Evolutionary conservation across 2,329 filamentous ascomycete species (phyloP).

Genomic region (Albophoma yamanashiensis): DNA sequence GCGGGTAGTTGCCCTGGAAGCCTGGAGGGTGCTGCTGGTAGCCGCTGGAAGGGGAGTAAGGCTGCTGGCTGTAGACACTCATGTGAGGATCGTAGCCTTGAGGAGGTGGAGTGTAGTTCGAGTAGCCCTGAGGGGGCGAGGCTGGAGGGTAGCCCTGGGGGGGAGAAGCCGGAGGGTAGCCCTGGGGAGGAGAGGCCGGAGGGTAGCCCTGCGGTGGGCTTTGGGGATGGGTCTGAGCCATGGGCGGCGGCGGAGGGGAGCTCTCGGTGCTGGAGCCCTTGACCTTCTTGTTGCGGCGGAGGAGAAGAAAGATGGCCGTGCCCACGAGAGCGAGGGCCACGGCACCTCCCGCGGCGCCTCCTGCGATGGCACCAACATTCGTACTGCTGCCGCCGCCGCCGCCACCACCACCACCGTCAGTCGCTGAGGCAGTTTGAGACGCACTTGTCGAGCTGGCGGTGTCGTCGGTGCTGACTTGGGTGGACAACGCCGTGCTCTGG

Average conservation of each 20-base stretch:
- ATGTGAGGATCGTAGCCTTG: constrained; percentile 4
- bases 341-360: constrained; percentile 36
- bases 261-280: constrained; percentile 3
- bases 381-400: constrained; percentile 15
- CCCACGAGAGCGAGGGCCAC: constrained; percentile 28
- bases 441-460: not conserved
- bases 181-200: constrained; percentile 8
- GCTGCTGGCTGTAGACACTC: constrained; percentile 8
- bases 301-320: constrained; percentile 26
- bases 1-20: constrained; percentile 7
- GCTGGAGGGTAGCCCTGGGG: constrained; percentile 13
- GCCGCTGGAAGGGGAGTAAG: constrained; percentile 7
- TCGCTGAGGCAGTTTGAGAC: constrained; percentile 1
- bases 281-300: constrained; percentile 23
- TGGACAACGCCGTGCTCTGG: not conserved
- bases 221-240: constrained; percentile 9
- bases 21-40: constrained; percentile 2
- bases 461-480: not conserved
- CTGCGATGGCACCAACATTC: constrained; percentile 31
- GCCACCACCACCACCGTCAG: constrained; percentile 6
- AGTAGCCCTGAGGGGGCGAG: constrained; percentile 3
- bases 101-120: not conserved
- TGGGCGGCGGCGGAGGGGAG: constrained; percentile 8
- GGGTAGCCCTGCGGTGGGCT: constrained; percentile 15
- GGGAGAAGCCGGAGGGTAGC: constrained; percentile 9